phyloP scores from a whole-genome alignment of 2,329 filamentous ascomycete genomes.

The Verticillium tricorpus region DNA sequence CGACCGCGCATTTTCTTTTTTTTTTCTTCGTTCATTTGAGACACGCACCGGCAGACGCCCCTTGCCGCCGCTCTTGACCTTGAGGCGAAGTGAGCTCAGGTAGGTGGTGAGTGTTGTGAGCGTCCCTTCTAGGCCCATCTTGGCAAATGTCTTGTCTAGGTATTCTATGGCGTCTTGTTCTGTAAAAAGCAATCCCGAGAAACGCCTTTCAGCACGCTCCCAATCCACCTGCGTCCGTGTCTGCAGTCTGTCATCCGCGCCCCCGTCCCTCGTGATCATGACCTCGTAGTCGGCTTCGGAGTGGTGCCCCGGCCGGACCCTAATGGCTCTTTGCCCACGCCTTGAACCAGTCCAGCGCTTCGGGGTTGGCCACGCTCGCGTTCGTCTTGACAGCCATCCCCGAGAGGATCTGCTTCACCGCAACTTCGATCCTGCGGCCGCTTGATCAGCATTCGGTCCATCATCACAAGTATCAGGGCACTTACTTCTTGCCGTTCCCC shows the following conservation, averaged over 20 bases:
- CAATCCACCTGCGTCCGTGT: not conserved
- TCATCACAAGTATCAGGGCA: constrained; percentile 15
- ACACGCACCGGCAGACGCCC: not conserved
- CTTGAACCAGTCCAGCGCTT: constrained; percentile 83
- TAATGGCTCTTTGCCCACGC: constrained; percentile 62
- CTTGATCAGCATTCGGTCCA: constrained; percentile 9
- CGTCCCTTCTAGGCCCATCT: not conserved
- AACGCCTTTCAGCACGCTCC: not conserved
- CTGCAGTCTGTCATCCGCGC: not conserved
- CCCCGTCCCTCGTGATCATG: not conserved
- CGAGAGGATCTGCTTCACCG: constrained; percentile 92
- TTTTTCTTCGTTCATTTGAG: not conserved
- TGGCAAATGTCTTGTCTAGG: not conserved
- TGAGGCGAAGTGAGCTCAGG: not conserved
- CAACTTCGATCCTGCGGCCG: constrained; percentile 73
- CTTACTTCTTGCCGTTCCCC: constrained; percentile 90
- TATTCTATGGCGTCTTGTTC: not conserved
- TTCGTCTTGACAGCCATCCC: constrained; percentile 83
- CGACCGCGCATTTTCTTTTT: not conserved
- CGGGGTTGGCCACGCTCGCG: constrained; percentile 88
- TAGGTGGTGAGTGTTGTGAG: not conserved
- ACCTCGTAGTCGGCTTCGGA: not conserved
- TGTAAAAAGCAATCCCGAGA: not conserved
- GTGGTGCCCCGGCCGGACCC: not conserved
- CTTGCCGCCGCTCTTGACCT: not conserved